Percentiles rank a stretch among this genome's conserved stretches.
These are phyloP conservation scores for Ammopiptanthus mongolicus DNA, from an alignment of 306 rosid species.

Conservation along the genomic window DNA sequence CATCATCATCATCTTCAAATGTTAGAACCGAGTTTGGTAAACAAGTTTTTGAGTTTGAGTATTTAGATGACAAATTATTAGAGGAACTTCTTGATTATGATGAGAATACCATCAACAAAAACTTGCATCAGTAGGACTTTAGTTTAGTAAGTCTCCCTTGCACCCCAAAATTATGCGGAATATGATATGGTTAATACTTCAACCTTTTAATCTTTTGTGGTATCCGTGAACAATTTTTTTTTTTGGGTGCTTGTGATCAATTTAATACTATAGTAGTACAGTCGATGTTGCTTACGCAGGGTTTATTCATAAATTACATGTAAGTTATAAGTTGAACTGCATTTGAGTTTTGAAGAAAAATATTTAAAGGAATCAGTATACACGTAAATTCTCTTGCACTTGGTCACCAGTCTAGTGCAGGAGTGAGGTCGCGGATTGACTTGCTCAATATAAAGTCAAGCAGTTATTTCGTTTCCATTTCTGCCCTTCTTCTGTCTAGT, in stretches of 20 bases:
- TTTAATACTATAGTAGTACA: background rate
- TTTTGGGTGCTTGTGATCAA: background rate
- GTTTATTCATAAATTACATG: no score
- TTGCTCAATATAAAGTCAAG: background rate
- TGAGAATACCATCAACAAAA: background rate
- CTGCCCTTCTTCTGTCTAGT: background rate
- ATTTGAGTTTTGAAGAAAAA: background rate
- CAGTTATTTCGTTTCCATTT: background rate
- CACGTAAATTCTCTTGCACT: no score
- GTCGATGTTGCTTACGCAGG: background rate
- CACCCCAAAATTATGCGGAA: background rate
- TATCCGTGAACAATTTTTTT: background rate
- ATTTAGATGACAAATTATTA: constrained; percentile 53
- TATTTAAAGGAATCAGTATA: no score
- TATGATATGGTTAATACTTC: no score
- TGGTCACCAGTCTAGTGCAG: no score
- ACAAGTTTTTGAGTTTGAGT: constrained; percentile 57
- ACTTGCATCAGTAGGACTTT: background rate
- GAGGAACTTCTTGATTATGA: constrained; percentile 65
- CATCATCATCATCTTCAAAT: constrained; percentile 20
- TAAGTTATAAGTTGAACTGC: background rate
- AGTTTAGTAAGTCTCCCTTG: background rate
- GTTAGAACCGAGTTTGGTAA: constrained; percentile 4
- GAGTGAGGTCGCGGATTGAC: background rate
- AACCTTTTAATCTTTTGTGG: no score